Percentiles rank a stretch among this genome's conserved stretches.
These are phyloP conservation scores for Russula earlei DNA, from an alignment of 768 basidiomycete genomes.

Conservation along the genomic window DNA sequence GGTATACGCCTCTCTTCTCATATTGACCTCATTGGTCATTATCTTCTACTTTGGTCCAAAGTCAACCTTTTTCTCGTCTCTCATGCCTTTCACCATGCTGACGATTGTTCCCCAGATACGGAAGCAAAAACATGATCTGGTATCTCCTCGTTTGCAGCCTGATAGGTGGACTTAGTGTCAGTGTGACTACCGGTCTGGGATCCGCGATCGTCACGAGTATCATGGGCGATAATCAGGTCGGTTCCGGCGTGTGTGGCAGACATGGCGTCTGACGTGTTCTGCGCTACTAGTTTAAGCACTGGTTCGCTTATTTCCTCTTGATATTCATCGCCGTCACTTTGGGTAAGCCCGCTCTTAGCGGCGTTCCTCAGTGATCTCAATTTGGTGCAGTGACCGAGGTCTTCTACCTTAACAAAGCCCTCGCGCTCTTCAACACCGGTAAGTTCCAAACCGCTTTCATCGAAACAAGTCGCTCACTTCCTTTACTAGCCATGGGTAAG, in stretches of 20 bases:
- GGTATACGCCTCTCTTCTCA: constrained; percentile 53
- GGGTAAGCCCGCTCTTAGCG: constrained; percentile 34
- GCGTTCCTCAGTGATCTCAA: background rate
- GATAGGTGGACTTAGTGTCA: constrained; percentile 93
- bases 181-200: constrained; percentile 90
- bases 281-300: constrained; percentile 71
- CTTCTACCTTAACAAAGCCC: constrained; percentile 90
- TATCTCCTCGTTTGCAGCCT: constrained; percentile 91
- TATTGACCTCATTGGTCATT: constrained; percentile 55
- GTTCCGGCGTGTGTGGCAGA: constrained; percentile 17
- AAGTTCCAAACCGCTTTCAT: constrained; percentile 21
- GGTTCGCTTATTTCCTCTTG: constrained; percentile 86
- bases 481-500: constrained; percentile 52
- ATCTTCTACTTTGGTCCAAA: constrained; percentile 76
- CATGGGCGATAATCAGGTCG: constrained; percentile 68
- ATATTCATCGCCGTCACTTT: constrained; percentile 79
- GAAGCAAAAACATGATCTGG: constrained; percentile 91
- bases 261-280: constrained; percentile 1
- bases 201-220: constrained; percentile 78
- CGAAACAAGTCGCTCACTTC: constrained; percentile 11
- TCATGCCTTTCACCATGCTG: background rate
- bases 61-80: constrained; percentile 28
- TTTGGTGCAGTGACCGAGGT: constrained; percentile 65
- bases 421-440: constrained; percentile 92
- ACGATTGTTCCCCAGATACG: constrained; percentile 41